These are phyloP conservation scores for Colletotrichum sojae DNA, from an alignment of 2,329 filamentous ascomycete genomes.

Conservation along the genomic window DNA sequence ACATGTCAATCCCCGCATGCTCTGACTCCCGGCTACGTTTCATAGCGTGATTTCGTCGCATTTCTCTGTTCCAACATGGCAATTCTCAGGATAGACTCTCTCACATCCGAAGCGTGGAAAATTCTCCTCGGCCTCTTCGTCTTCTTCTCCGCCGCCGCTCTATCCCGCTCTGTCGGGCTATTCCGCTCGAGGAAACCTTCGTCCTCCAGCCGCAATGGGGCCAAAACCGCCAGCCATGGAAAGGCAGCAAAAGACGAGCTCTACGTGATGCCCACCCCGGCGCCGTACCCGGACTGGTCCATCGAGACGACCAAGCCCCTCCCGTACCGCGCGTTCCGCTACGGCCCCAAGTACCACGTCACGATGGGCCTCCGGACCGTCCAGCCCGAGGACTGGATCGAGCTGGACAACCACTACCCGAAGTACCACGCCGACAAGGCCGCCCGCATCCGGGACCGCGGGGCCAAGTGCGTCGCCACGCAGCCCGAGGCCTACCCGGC, in stretches of 20 bases:
- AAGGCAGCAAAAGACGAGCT: constrained; percentile 3
- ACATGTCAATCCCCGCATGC: neutral
- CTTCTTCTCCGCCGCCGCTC: constrained; percentile 11
- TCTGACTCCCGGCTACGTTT: neutral
- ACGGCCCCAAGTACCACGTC: constrained; percentile 82
- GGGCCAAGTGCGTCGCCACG: constrained; percentile 76
- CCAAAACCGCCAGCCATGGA: neutral
- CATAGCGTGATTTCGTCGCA: too few species aligned
- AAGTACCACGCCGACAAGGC: constrained; percentile 81
- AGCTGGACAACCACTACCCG: constrained; percentile 85
- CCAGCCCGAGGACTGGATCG: constrained; percentile 83
- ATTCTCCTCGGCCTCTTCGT: constrained; percentile 20
- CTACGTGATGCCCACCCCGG: constrained; percentile 72
- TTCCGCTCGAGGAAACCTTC: neutral
- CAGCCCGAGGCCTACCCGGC: constrained; percentile 79
- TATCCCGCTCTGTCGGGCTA: constrained; percentile 11
- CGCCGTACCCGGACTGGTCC: constrained; percentile 78
- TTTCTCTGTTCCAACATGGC: constrained; percentile 11
- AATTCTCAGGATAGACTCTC: neutral
- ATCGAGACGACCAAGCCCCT: constrained; percentile 78
- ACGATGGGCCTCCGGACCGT: constrained; percentile 83
- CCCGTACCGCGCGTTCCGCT: constrained; percentile 83
- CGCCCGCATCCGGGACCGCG: constrained; percentile 76
- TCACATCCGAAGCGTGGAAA: constrained; percentile 23
- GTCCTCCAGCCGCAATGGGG: neutral